phyloP scores from a whole-genome alignment of 495 filamentous ascomycete species.

The Aspergillus asperescens region DNA sequence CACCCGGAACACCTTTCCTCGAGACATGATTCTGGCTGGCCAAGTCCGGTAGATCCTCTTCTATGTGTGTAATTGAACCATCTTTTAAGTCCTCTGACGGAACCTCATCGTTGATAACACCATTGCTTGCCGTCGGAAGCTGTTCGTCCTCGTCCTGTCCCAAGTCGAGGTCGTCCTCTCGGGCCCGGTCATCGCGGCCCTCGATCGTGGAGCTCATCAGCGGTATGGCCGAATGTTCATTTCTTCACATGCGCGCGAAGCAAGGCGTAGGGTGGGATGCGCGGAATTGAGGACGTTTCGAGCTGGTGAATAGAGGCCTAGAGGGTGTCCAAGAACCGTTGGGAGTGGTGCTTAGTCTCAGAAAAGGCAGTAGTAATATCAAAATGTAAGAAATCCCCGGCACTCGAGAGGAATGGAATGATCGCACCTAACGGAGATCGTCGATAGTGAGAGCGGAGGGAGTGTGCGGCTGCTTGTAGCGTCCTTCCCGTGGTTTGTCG shows the following conservation, averaged over 20 bases:
- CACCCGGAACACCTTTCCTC: conserved; percentile 1
- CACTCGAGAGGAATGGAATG: conserved; percentile 1
- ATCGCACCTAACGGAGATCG: conserved; percentile 5
- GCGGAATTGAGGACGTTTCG: no score
- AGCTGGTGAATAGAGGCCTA: not conserved
- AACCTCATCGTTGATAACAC: conserved; percentile 14
- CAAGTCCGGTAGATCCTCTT: conserved; percentile 29
- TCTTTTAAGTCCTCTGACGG: conserved; percentile 5
- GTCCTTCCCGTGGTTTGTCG: conserved; percentile 10
- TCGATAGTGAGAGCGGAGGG: not conserved
- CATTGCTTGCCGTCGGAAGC: conserved; percentile 22
- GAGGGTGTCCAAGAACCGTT: not conserved
- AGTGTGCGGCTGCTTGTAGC: not conserved
- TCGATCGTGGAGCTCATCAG: conserved; percentile 50
- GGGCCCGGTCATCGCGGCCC: conserved; percentile 41
- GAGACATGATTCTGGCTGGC: conserved; percentile 21
- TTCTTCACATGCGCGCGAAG: conserved; percentile 22
- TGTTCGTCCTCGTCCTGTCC: conserved; percentile 32
- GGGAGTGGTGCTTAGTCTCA: not conserved
- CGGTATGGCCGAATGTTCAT: conserved; percentile 41
- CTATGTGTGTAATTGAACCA: conserved; percentile 18
- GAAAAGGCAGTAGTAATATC: not conserved
- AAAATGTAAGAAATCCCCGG: not conserved
- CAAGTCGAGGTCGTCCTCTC: conserved; percentile 47
- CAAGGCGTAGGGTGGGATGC: not conserved